phyloP scores from a whole-genome alignment of 225 moss, liverwort and hornwort species.

The Polytrichum formosum region DNA sequence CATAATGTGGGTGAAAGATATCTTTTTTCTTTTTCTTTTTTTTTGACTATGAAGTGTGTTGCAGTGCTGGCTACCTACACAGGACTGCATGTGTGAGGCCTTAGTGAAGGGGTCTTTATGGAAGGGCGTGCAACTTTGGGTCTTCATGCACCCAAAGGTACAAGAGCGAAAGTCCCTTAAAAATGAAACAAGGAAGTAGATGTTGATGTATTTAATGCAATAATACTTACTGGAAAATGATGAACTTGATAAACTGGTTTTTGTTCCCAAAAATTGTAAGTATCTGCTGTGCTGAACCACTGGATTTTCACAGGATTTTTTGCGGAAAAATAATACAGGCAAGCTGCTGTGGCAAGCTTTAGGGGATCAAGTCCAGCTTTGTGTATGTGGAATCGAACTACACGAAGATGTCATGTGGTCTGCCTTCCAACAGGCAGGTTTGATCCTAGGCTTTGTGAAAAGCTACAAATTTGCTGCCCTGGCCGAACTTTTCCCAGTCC shows the following conservation, averaged over 20 bases:
- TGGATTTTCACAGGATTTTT: slow-evolving; percentile 68
- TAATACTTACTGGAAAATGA: no score
- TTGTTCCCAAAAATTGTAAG: background rate
- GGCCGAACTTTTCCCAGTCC: no score
- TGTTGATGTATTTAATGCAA: no score
- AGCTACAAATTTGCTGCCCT: no score
- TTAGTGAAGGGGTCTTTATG: slow-evolving; percentile 59
- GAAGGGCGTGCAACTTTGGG: slow-evolving; percentile 70
- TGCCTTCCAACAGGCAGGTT: slow-evolving; percentile 85
- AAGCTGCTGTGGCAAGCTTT: slow-evolving; percentile 92
- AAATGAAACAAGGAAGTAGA: background rate
- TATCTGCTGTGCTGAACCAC: background rate
- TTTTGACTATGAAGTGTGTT: slow-evolving; percentile 16
- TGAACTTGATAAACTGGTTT: background rate
- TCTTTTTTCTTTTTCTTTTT: background rate
- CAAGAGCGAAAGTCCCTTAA: background rate
- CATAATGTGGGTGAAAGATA: no score
- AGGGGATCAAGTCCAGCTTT: slow-evolving; percentile 56
- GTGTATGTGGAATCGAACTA: slow-evolving; percentile 64
- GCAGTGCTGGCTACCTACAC: slow-evolving; percentile 90
- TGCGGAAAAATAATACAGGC: slow-evolving; percentile 96
- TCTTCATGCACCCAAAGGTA: slow-evolving; percentile 98
- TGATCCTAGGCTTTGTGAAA: slow-evolving; percentile 15
- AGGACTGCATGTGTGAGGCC: slow-evolving; percentile 84
- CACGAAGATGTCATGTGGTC: slow-evolving; percentile 92